Evolutionary conservation across 805 yeast species (phyloP).

Genomic region (Metschnikowia bowlesiae): DNA sequence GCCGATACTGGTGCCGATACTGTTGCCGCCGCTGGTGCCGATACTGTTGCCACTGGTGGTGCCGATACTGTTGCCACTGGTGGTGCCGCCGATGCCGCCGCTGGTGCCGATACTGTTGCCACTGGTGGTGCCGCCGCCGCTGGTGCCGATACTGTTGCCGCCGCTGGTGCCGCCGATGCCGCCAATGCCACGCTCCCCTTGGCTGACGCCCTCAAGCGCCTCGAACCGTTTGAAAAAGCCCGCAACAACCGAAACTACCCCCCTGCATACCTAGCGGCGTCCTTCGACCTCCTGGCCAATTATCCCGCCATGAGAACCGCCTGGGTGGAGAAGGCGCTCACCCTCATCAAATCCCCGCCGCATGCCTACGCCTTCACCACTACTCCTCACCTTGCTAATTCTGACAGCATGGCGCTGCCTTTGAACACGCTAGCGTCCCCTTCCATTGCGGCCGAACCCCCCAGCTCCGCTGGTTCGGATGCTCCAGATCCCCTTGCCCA

Average conservation of each 20-base stretch:
- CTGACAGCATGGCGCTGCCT: neutral
- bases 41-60: too few species aligned
- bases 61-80: too few species aligned
- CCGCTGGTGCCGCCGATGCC: too few species aligned
- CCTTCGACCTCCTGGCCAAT: conserved; percentile 24
- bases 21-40: too few species aligned
- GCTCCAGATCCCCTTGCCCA: neutral
- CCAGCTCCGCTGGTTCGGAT: neutral
- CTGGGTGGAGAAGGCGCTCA: conserved; percentile 10
- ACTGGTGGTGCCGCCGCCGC: too few species aligned
- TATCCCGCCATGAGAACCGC: conserved; percentile 16
- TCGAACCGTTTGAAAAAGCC: conserved; percentile 25
- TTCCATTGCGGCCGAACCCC: neutral
- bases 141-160: too few species aligned
- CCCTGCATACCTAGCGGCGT: conserved; percentile 29
- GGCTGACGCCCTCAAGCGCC: neutral
- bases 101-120: too few species aligned
- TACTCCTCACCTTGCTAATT: neutral
- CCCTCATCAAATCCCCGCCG: neutral
- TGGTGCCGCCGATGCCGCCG: too few species aligned
- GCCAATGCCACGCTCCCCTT: neutral
- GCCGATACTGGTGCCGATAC: too few species aligned
- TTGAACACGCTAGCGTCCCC: neutral
- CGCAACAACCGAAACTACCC: conserved; percentile 58
- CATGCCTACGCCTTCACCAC: neutral